Conservation (phyloP, 306 rosid genomes). For the Fragaria vesca region DNA sequence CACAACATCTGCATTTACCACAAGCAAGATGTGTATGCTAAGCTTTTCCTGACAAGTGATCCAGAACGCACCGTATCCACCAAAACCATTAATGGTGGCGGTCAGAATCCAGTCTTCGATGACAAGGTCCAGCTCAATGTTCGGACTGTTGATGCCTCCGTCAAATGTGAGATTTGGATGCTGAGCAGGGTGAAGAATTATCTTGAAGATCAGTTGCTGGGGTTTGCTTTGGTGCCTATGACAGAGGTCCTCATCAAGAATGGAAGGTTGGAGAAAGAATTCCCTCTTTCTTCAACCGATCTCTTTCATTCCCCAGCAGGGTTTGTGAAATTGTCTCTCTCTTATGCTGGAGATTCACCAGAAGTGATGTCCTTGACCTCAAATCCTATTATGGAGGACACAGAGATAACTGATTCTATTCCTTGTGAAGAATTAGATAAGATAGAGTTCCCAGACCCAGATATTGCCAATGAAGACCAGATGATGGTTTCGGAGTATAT, state of each 20-base stretch:
- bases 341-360: slow-evolving; percentile 66
- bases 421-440: slow-evolving; percentile 68
- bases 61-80: slow-evolving; percentile 65
- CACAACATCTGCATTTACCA: slow-evolving; percentile 96
- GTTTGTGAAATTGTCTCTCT: slow-evolving; percentile 67
- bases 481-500: slow-evolving; percentile 85
- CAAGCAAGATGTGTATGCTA: slow-evolving; percentile 98
- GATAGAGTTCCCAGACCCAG: slow-evolving; percentile 85
- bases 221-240: slow-evolving; percentile 85
- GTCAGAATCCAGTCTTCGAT: slow-evolving; percentile 84
- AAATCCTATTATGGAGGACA: slow-evolving; percentile 40
- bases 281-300: slow-evolving; percentile 89
- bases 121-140: slow-evolving; percentile 67
- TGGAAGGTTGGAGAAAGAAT: slow-evolving; percentile 83
- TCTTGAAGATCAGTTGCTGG: slow-evolving; percentile 96
- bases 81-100: slow-evolving; percentile 91
- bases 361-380: slow-evolving; percentile 54
- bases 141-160: slow-evolving; percentile 48
- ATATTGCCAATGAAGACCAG: slow-evolving; percentile 75
- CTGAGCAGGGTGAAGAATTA: slow-evolving; percentile 90
- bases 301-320: slow-evolving; percentile 91
- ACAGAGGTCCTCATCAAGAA: slow-evolving; percentile 59
- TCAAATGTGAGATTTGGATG: slow-evolving; percentile 98
- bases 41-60: slow-evolving; percentile 61
- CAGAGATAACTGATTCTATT: slow-evolving; percentile 40